Percentiles rank a stretch among this genome's conserved stretches.
Conservation (phyloP, 176 grass and related monocot species). For the Melocanna baccifera region DNA sequence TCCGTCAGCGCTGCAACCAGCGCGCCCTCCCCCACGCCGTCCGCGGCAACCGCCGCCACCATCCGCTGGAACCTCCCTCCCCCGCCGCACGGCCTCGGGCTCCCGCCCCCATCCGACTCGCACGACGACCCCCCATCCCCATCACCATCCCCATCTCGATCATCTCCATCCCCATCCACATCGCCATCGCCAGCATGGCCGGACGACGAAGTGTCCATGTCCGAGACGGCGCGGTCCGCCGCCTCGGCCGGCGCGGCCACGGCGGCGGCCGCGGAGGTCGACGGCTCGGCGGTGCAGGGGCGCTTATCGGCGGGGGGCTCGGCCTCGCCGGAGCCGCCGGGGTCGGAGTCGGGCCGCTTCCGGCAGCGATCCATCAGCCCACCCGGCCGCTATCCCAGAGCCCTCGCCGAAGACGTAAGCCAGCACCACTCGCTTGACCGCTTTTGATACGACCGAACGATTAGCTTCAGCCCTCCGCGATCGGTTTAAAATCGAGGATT, state of each 20-base stretch:
- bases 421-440: neutral
- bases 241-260: neutral
- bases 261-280: neutral
- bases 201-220: slow-evolving; percentile 67
- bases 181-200: slow-evolving; percentile 41
- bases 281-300: slow-evolving; percentile 65
- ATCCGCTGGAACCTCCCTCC: slow-evolving; percentile 51
- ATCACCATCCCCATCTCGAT: slow-evolving; percentile 13
- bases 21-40: slow-evolving; percentile 34
- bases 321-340: slow-evolving; percentile 38
- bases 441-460: slow-evolving; percentile 31
- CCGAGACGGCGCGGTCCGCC: slow-evolving; percentile 31
- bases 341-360: slow-evolving; percentile 74
- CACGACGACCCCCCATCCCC: slow-evolving; percentile 48
- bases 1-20: slow-evolving; percentile 56
- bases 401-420: slow-evolving; percentile 19
- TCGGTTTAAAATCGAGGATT: slow-evolving; percentile 28
- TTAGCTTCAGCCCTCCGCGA: neutral
- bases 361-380: slow-evolving; percentile 79
- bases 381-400: neutral
- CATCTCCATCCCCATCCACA: slow-evolving; percentile 16
- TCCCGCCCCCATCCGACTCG: slow-evolving; percentile 53
- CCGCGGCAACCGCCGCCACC: slow-evolving; percentile 54
- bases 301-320: slow-evolving; percentile 80
- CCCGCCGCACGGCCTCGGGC: slow-evolving; percentile 18